These are phyloP conservation scores for Prosopis cineraria DNA, from an alignment of 306 rosid species.

Conservation along the genomic window DNA sequence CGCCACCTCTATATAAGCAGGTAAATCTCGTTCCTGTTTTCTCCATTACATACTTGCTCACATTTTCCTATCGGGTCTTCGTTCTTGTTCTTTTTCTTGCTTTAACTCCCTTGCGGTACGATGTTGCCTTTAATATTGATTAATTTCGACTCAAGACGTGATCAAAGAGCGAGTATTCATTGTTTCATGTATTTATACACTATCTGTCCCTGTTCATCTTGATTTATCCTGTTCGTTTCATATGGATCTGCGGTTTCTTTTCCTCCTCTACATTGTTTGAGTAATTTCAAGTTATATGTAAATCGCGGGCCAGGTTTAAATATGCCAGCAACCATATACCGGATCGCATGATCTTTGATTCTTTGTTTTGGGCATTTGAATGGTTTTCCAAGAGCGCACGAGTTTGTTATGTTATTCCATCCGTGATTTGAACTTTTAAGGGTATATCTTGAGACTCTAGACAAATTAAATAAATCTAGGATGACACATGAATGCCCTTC, in stretches of 20 bases:
- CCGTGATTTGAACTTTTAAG: conserved; percentile 22
- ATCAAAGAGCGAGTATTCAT: neutral
- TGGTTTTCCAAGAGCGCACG: conserved; percentile 9
- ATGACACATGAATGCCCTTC: neutral
- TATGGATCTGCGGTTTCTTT: conserved; percentile 18
- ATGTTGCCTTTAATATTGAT: conserved; percentile 15
- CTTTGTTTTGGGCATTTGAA: conserved; percentile 4
- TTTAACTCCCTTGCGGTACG: conserved; percentile 23
- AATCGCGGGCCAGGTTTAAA: neutral
- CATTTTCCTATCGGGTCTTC: conserved; percentile 2
- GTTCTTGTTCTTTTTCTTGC: neutral
- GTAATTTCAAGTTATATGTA: neutral
- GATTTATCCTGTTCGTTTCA: conserved; percentile 12
- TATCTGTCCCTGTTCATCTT: neutral
- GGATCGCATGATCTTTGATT: neutral
- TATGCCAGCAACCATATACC: neutral
- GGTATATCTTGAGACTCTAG: neutral
- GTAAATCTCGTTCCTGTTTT: neutral
- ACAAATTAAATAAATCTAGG: neutral
- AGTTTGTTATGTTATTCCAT: conserved; percentile 13
- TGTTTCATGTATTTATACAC: neutral
- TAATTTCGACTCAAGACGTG: neutral
- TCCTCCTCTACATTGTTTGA: neutral
- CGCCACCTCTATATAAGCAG: conserved; percentile 30
- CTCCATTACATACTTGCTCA: neutral